phyloP scores from a whole-genome alignment of 1,284 basidiomycete genomes.

The Ustilago trichophora region DNA sequence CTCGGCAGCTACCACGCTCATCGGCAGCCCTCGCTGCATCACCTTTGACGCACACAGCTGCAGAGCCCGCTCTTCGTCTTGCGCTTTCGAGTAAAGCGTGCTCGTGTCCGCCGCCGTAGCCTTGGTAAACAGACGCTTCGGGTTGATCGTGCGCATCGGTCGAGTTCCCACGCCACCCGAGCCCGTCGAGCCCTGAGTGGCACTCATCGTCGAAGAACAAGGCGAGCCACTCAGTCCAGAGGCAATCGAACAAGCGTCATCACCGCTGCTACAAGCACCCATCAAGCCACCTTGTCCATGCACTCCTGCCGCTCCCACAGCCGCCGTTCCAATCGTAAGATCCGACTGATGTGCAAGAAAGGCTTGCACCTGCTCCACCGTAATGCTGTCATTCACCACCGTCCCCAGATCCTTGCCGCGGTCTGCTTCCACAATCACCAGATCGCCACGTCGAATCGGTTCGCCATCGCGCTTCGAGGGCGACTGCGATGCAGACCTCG shows the following conservation, averaged over 20 bases:
- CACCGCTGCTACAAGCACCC: slow-evolving; percentile 1
- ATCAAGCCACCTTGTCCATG: slow-evolving; percentile 5
- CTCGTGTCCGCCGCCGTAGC: slow-evolving; percentile 79
- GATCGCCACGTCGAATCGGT: slow-evolving; percentile 79
- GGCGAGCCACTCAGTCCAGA: slow-evolving; percentile 24
- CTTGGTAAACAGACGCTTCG: slow-evolving; percentile 95
- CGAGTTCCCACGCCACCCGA: slow-evolving; percentile 12
- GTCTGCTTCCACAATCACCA: slow-evolving; percentile 97
- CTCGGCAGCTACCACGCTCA: slow-evolving; percentile 97
- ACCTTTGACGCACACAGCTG: slow-evolving; percentile 91
- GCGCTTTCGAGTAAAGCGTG: slow-evolving; percentile 68
- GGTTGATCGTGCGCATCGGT: slow-evolving; percentile 69
- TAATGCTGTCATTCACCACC: slow-evolving; percentile 70
- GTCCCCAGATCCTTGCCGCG: slow-evolving; percentile 91
- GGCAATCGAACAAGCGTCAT: slow-evolving; percentile 18
- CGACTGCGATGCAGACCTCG: slow-evolving; percentile 26
- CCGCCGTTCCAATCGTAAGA: slow-evolving; percentile 31
- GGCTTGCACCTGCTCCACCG: slow-evolving; percentile 84
- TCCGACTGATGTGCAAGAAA: slow-evolving; percentile 59
- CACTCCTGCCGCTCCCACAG: slow-evolving; percentile 13
- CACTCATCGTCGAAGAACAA: slow-evolving; percentile 16
- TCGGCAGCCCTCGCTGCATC: slow-evolving; percentile 76
- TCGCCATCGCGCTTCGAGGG: slow-evolving; percentile 14
- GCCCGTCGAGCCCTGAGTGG: neutral
- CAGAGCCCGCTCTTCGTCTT: slow-evolving; percentile 91